Evolutionary conservation across 805 yeast species (phyloP), one percentile per base, ranked within the genome.

Genomic region (Millerozyma acaciae): DNA sequence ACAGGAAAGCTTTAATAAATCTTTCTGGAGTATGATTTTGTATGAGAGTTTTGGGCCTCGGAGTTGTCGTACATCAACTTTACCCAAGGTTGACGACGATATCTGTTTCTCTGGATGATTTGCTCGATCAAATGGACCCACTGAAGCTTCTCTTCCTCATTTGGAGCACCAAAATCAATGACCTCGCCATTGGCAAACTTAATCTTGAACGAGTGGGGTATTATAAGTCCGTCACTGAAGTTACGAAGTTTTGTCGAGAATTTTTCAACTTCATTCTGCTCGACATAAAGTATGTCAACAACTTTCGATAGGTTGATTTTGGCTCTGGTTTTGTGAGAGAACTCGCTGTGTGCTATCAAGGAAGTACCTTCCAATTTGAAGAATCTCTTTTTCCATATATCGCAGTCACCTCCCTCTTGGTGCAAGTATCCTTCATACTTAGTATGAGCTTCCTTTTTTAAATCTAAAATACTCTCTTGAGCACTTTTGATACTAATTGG

Each of bases 341-440:
- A 65, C 43, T 82, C 93, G 44, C 84, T 80, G 51, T 81, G 85
- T 0, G 96, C 96, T 34, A 79, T 68, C 44, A 89, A 62, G 21
- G 78, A 75, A 6, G 78, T 72, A 0, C 90, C 95, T 28, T 73
- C 65, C n/a, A 89, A 65, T 43, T 74, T 79, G 62, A 81, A 87
- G 60, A 59, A 85, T 37, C 97, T 70, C 43, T 83, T 75, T 45
- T 84, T 76, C 78, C 89, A 76, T 18, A 69, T 63, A 10, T 70
- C 74, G 45, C 93, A 75, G 60, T 89, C 97, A 7, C 97, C 97
- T 13, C 97, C 97, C 50, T 82, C 86, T 60, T 89, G 97, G 47
- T 78, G 76, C 61, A 90, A 62, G 48, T 65, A 80, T 0, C 97
- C 97, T 51, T 83, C 81, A 48, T 63, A 62, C 2, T 30, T 26